Evolutionary conservation across 1,284 basidiomycete genomes (phyloP).

Genomic region (Apiotrichum mycotoxinovorans): DNA sequence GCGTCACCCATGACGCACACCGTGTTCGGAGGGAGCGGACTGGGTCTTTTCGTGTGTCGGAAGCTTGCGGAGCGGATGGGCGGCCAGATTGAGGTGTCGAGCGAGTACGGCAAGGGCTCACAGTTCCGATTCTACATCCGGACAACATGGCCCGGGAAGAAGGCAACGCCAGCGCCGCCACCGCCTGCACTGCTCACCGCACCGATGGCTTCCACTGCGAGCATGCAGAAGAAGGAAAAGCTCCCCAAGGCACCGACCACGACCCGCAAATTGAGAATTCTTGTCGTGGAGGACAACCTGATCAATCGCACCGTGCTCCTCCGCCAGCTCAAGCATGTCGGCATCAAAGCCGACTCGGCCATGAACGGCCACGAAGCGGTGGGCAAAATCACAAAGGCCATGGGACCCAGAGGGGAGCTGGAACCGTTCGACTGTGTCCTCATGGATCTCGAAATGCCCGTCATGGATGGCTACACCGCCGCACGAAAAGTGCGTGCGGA

Average conservation of each 20-base stretch:
- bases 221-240: background rate
- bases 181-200: too few relatives aligned
- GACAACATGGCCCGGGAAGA: conserved; percentile 5
- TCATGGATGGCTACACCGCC: conserved; percentile 24
- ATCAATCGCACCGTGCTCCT: conserved; percentile 39
- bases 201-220: background rate
- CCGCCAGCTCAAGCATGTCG: conserved; percentile 18
- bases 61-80: conserved; percentile 30
- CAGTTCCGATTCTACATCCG: conserved; percentile 50
- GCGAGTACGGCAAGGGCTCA: conserved; percentile 25
- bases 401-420: conserved; percentile 6
- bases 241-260: background rate
- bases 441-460: conserved; percentile 50
- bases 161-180: background rate
- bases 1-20: conserved; percentile 27
- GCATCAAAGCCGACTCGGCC: conserved; percentile 27
- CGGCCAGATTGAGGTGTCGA: conserved; percentile 29
- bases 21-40: conserved; percentile 32
- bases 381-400: conserved; percentile 38
- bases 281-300: conserved; percentile 40
- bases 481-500: conserved; percentile 12
- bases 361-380: conserved; percentile 51
- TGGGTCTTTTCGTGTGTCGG: conserved; percentile 34
- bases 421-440: conserved; percentile 41
- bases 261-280: conserved; percentile 11